Evolutionary conservation across 164 flowering plant species (phyloP), one percentile per base, ranked within the genome.

Genomic region (Sedum album): DNA sequence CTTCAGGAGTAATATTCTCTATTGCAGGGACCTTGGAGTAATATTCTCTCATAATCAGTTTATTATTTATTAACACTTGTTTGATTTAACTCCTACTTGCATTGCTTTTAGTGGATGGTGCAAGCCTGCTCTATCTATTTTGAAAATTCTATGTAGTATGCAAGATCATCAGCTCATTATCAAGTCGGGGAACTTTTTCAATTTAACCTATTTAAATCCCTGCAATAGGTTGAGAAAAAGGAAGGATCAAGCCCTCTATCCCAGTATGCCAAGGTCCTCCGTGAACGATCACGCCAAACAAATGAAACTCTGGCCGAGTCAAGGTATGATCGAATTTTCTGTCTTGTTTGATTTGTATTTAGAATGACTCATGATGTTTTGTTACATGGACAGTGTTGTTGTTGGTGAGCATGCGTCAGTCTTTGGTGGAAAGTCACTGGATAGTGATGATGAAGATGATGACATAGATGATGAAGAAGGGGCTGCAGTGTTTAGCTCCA

Each of bases 231-330:
- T 70, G 92, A 88, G 75, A 91, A 86, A 66, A 81, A 78, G 75
- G 62, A 69, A 36, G 84, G 85, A n/a, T 49, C 70, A 2, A 91
- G 97, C 68, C 97, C 96, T 60, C 74, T 91, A 35, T 86, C 96
- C 2, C 79, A 79, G 66, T 87, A 87, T 79, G 81, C 79, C 51
- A 75, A 76, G 36, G 76, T 73, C 8, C 65, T 94, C 46, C 90
- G 78, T 33, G 80, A 81, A 71, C 83, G 83, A 78, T 89, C 96
- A 67, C 86, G 78, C 46, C 85, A 83, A 73, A 79, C 88, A 71
- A 83, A 51, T 66, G 85, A 80, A 30, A 78, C 90, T 21, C 66
- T 94, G 74, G 76, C 48, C 69, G 92, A 84, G 76, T 85, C 97
- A 78, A 87, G 92, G 99, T 94, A 53, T 4, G 0, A 28, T 26